Conservation (phyloP, 371 early-diverging fungal genomes). For the Saksenaea vasiformis region DNA sequence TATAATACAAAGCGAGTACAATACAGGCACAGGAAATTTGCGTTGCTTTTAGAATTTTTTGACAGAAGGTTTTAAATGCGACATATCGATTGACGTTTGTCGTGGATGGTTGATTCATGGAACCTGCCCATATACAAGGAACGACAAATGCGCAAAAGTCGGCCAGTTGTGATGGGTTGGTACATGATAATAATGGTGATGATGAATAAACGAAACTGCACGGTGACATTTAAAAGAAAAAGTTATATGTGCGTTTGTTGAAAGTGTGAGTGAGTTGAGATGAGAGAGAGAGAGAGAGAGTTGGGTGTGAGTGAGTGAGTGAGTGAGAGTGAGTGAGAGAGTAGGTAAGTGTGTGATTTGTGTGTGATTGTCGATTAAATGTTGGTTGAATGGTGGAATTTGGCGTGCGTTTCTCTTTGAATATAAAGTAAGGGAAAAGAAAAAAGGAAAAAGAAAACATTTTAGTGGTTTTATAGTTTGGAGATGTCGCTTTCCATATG, state of each 20-base stretch:
- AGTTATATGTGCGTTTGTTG: no score
- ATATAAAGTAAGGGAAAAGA: neutral
- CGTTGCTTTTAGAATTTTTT: slow-evolving; percentile 46
- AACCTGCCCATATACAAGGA: slow-evolving; percentile 51
- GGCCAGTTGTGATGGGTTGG: slow-evolving; percentile 36
- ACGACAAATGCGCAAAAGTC: slow-evolving; percentile 48
- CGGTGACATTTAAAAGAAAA: slow-evolving; percentile 3
- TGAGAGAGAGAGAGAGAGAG: neutral
- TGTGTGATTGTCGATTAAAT: neutral
- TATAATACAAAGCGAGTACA: slow-evolving; percentile 36
- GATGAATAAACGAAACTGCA: neutral
- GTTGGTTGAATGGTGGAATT: no score
- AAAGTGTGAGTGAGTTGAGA: neutral
- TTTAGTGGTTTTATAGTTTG: neutral
- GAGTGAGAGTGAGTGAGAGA: slow-evolving; percentile 6
- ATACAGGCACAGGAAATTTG: slow-evolving; percentile 39
- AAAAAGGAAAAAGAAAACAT: neutral
- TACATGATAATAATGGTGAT: slow-evolving; percentile 22
- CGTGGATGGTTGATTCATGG: slow-evolving; percentile 14
- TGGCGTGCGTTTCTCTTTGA: no score
- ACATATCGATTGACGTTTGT: slow-evolving; percentile 13
- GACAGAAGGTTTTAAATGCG: slow-evolving; percentile 43
- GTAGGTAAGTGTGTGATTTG: neutral
- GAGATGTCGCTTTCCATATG: neutral
- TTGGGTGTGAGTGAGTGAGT: neutral